These are phyloP conservation scores for Colletotrichum sp. DNA, from an alignment of 2,329 filamentous ascomycete genomes.

Conservation along the genomic window DNA sequence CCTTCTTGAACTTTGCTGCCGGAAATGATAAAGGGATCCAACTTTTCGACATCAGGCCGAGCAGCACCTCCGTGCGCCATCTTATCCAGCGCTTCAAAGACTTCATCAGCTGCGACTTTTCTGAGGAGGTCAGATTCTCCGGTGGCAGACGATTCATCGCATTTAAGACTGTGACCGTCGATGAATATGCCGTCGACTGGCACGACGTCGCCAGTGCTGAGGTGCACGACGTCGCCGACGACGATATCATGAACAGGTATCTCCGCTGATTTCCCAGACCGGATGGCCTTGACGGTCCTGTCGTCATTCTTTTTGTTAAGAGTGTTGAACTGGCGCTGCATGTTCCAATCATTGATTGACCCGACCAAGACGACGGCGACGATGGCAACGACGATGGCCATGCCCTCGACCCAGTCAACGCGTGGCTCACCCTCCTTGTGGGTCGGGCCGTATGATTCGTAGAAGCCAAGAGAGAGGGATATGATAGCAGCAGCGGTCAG, in stretches of 20 bases:
- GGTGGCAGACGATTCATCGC: constrained; percentile 73
- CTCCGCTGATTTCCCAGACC: constrained; percentile 66
- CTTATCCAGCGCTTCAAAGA: constrained; percentile 59
- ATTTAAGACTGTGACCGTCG: constrained; percentile 67
- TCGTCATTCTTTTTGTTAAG: constrained; percentile 66
- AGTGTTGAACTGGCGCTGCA: constrained; percentile 64
- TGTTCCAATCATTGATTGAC: constrained; percentile 67
- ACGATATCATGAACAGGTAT: constrained; percentile 69
- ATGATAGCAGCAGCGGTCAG: constrained; percentile 72
- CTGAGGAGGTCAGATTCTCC: constrained; percentile 74
- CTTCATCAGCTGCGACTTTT: constrained; percentile 64
- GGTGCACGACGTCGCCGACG: constrained; percentile 69
- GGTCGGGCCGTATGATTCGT: constrained; percentile 62
- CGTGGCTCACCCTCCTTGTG: constrained; percentile 43
- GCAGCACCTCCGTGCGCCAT: constrained; percentile 49
- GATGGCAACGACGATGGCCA: constrained; percentile 66
- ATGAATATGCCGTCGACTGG: constrained; percentile 72
- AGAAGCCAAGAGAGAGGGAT: constrained; percentile 73
- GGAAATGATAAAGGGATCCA: constrained; percentile 68
- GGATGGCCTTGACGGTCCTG: constrained; percentile 65
- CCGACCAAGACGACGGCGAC: constrained; percentile 66
- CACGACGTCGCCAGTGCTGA: constrained; percentile 72
- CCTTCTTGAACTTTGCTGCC: constrained; percentile 62
- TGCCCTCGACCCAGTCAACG: constrained; percentile 68
- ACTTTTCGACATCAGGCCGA: not conserved